Conservation (phyloP, 2,329 filamentous ascomycete genomes). For the Aureobasidium vineae region DNA sequence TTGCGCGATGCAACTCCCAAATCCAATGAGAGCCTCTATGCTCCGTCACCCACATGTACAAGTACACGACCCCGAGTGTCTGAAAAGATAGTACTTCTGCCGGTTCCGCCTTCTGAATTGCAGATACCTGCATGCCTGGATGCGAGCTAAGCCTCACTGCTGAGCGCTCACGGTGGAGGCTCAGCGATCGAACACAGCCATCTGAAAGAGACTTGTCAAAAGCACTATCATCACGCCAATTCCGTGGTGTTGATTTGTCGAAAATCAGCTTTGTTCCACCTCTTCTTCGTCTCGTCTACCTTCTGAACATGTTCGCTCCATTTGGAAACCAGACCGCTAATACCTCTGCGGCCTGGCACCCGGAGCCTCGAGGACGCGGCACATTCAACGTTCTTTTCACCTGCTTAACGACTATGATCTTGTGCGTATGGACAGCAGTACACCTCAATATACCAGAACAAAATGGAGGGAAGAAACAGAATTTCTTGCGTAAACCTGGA, state of each 20-base stretch:
- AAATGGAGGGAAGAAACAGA: not conserved
- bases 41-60: not conserved
- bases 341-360: constrained; percentile 25
- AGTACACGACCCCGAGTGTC: not conserved
- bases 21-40: not conserved
- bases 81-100: not conserved
- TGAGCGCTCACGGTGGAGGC: not conserved
- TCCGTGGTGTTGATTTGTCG: no score
- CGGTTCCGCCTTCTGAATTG: not conserved
- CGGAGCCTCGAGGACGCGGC: constrained; percentile 28
- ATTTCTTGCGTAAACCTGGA: constrained; percentile 14
- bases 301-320: not conserved
- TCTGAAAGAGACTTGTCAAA: not conserved
- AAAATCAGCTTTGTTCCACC: not conserved
- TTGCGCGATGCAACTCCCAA: not conserved
- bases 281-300: not conserved
- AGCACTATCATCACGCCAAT: not conserved
- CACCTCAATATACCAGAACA: constrained; percentile 29
- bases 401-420: constrained; percentile 27
- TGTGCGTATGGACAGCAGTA: constrained; percentile 30
- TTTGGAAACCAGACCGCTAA: not conserved
- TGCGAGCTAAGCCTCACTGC: not conserved
- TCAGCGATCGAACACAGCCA: not conserved
- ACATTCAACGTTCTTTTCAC: constrained; percentile 28
- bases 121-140: not conserved